Evolutionary conservation across 441 rosid genomes (phyloP).

Genomic region (Populus hybrid): DNA sequence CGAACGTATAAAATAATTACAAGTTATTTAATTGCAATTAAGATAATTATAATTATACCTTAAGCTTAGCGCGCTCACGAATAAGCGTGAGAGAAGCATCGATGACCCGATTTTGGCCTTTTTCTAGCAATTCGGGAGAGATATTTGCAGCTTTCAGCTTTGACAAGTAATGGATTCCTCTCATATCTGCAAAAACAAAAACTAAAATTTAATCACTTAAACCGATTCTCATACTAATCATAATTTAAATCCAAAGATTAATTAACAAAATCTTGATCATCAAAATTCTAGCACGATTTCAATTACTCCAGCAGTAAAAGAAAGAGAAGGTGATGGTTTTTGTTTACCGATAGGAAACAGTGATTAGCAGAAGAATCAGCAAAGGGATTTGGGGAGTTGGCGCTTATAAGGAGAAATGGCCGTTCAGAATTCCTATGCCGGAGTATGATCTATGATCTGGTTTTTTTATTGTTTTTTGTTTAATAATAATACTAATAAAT

Average conservation of each 20-base stretch:
- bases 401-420: not conserved
- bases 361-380: not conserved
- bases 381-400: not conserved
- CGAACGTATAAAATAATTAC: not conserved
- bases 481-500: too few relatives aligned
- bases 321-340: not conserved
- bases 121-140: conserved; percentile 54
- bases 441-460: too few relatives aligned
- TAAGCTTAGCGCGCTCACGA: conserved; percentile 94
- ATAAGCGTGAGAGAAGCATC: conserved; percentile 96
- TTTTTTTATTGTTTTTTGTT: too few relatives aligned
- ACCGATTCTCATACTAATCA: too few relatives aligned
- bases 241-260: too few relatives aligned
- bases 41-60: conserved; percentile 44
- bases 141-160: conserved; percentile 61
- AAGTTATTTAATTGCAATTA: not conserved
- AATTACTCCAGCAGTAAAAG: too few relatives aligned
- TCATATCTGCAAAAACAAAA: conserved; percentile 43
- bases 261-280: too few relatives aligned
- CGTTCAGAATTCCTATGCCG: not conserved
- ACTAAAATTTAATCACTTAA: too few relatives aligned
- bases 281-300: too few relatives aligned
- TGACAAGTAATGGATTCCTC: conserved; percentile 63
- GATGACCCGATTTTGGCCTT: conserved; percentile 84
- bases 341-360: not conserved